Evolutionary conservation across 305 asterid genomes (phyloP), one percentile per base, ranked within the genome.

Genomic region (Salvia sclarea): DNA sequence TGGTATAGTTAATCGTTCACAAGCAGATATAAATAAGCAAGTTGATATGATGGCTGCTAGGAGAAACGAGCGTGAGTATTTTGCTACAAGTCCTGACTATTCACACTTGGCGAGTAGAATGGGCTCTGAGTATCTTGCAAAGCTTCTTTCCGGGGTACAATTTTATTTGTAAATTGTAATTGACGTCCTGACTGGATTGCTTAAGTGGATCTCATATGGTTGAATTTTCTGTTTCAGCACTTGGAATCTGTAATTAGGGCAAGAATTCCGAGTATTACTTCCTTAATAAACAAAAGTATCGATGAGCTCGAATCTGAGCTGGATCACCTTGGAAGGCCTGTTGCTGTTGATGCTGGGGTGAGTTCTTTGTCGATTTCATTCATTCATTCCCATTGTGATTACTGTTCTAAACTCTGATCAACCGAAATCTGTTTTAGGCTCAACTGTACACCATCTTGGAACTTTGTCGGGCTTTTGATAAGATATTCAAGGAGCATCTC

Each of bases 101-200:
- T 89, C 86, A 28, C 96, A 92, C 84, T 80, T 92, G 81, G 83
- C 96, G n/a, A 85, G 80, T 80, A 88, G 81, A 83, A 90, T 90
- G 98, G 98, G 98, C 53, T 90, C 98, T 35, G 96, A 86, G 76
- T 88, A 92, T 83, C 97, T 92, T 73, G 98, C 97, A 28, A 90
- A 84, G 77, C 97, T 90, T 83, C 95, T 92, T 38, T 92, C 98
- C 1, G 78, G 64, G 97, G 97, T 92, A 84, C 66, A 28, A 1
- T 67, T 67, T 62, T 43, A 16, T 58, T 53, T 61, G 50, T 45
- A 50, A 40, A 41, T 71, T 72, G 64, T 61, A 41, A 66, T 17
- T 75, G 43, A 33, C n/a, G 2, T 60, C 71, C 65, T 22, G 30
- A 30, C 59, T 73, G 48, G 64, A 58, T 50, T 65, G 30, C 65